Conservation (phyloP, 2,329 filamentous ascomycete species). For the Neopestalotiopsis sp. region DNA sequence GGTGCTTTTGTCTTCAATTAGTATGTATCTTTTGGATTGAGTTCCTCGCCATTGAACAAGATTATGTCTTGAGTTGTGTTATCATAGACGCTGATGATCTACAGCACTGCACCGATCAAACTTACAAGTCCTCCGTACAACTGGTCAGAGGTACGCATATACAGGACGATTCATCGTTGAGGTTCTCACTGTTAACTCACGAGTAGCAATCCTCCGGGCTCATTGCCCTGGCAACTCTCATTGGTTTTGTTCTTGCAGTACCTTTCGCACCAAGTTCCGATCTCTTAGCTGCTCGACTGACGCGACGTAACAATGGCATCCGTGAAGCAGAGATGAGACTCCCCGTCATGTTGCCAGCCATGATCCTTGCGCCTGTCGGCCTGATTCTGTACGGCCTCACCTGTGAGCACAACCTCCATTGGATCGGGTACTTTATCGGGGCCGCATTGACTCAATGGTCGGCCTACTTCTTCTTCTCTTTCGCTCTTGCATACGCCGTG, state of each 20-base stretch:
- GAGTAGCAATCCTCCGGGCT: slow-evolving; percentile 34
- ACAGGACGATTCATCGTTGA: background rate
- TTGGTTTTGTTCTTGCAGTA: slow-evolving; percentile 46
- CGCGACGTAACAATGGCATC: slow-evolving; percentile 44
- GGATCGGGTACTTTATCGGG: slow-evolving; percentile 54
- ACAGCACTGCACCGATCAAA: slow-evolving; percentile 46
- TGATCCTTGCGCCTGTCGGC: slow-evolving; percentile 40
- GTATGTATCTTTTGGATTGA: too few species aligned
- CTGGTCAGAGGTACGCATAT: slow-evolving; percentile 39
- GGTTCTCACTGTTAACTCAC: background rate
- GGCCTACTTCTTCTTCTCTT: slow-evolving; percentile 61
- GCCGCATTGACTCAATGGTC: slow-evolving; percentile 55
- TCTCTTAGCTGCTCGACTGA: slow-evolving; percentile 43
- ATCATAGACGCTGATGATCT: too few species aligned
- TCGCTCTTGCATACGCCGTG: slow-evolving; percentile 65
- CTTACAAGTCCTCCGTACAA: slow-evolving; percentile 48
- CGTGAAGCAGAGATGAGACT: slow-evolving; percentile 51
- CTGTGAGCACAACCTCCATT: slow-evolving; percentile 46
- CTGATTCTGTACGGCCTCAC: slow-evolving; percentile 45
- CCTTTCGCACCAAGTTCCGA: slow-evolving; percentile 42
- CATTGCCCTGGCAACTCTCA: slow-evolving; percentile 38
- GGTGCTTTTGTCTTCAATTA: slow-evolving; percentile 52
- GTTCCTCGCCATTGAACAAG: too few species aligned
- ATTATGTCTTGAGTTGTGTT: too few species aligned
- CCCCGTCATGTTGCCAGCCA: slow-evolving; percentile 40